phyloP scores from a whole-genome alignment of 1,139 yeast genomes.

The Saccharomycopsis phalli region DNA sequence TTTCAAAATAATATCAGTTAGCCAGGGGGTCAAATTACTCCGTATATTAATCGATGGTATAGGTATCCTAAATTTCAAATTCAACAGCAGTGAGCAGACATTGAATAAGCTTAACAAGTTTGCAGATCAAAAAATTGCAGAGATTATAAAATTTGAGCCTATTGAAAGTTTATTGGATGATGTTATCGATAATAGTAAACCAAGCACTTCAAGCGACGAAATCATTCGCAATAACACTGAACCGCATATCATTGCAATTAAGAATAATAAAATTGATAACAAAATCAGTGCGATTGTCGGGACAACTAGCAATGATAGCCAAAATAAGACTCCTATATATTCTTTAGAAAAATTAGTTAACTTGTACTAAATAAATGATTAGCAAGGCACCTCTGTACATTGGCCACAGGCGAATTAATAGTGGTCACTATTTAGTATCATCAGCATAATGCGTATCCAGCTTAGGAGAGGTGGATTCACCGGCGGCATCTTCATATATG shows the following conservation, averaged over 20 bases:
- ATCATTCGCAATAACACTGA: neutral
- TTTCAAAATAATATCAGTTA: constrained; percentile 8
- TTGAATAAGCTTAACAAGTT: constrained; percentile 10
- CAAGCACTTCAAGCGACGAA: neutral
- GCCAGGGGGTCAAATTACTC: constrained; percentile 11
- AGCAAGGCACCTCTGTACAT: no score
- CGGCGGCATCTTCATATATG: neutral
- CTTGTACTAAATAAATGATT: constrained; percentile 9
- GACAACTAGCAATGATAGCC: neutral
- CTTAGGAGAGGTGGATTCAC: no score
- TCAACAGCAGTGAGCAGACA: constrained; percentile 14
- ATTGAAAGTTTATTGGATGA: constrained; percentile 12
- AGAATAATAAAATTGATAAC: constrained; percentile 14
- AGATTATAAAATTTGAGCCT: constrained; percentile 16
- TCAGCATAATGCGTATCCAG: neutral
- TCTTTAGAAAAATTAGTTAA: constrained; percentile 18
- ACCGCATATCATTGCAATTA: constrained; percentile 15
- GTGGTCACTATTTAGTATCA: no score
- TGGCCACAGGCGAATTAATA: no score
- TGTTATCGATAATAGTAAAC: constrained; percentile 10
- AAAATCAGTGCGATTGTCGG: constrained; percentile 15
- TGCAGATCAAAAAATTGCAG: constrained; percentile 11
- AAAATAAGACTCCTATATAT: constrained; percentile 14
- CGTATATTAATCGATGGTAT: constrained; percentile 18
- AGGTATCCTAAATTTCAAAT: constrained; percentile 19